Base-by-base conservation (phyloP, 352 stramenopile species). In the Phytophthora nicotianae region DNA sequence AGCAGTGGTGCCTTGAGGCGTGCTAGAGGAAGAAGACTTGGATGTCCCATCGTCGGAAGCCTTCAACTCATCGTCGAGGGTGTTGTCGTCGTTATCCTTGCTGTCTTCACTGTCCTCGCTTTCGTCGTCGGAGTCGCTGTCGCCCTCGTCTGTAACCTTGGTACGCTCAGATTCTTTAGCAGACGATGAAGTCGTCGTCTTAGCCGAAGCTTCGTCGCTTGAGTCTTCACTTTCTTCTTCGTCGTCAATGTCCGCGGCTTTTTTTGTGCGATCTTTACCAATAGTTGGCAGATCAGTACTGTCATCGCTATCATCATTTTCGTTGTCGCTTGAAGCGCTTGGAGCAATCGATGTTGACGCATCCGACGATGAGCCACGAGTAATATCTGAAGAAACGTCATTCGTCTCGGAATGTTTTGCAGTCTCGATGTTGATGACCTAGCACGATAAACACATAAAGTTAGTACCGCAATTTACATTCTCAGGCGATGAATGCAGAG, bases 391-490 rank as follows among this genome's bases (percentile, higher is more conserved):
- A 13, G 24, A 49, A 17, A 24, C 14, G 3, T 29, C 21, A 23
- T 54, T 29, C 5, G 20, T 9, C 19, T 45, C n/a, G 4, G 19
- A 35, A 23, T 48, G 45, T 24, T 69, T 66, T 14, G 53, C 2
- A 5, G 26, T 45, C 47, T 46, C 26, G 35, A 88, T 50, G 4
- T 52, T 74, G 46, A 88, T 77, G 16, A 79, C 52, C 77, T 86
- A 47, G 6, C 5, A 46, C 60, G 13, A 7, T 23, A 50, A 50
- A 16, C 4, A n/a, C 33, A 52, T 51, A 16, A 27, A 4, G 27
- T 70, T 26, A 69, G 51, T 23, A 58, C 16, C 16, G 41, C 33
- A 37, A 29, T 29, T 29, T 8, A 5, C 13, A 47, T 24, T 27
- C 5, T 46, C 14, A 33, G 26, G n/a, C 13, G 10, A 32, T 27